A percentile compares a stretch with the other conserved stretches of the same genome.
Conservation (phyloP, 1,139 yeast genomes). For the Martiniozyma asiatica region DNA sequence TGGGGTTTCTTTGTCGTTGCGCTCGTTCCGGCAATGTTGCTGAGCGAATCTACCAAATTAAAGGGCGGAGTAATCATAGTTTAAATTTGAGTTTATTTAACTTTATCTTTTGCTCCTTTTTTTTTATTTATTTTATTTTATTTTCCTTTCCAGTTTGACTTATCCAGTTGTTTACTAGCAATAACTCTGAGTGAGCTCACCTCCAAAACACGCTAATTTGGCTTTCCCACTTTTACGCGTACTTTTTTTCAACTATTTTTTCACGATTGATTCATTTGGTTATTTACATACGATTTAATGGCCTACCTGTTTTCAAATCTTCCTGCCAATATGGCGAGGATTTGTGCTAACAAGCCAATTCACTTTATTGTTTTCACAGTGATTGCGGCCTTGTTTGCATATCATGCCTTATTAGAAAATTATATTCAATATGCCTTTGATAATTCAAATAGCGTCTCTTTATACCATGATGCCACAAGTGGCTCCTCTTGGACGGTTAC, state of each 20-base stretch:
- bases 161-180: no score
- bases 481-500: conserved; percentile 33
- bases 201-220: no score
- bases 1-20: conserved; percentile 1
- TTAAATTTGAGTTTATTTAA: background rate
- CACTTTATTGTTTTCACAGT: conserved; percentile 72
- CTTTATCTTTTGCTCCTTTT: background rate
- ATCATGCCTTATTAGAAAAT: conserved; percentile 71
- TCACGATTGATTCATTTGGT: no score
- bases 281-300: no score
- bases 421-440: conserved; percentile 31
- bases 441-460: conserved; percentile 21
- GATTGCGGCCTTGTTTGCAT: conserved; percentile 69
- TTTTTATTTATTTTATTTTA: no score
- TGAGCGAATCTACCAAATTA: background rate
- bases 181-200: no score
- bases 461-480: conserved; percentile 35
- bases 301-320: conserved; percentile 13
- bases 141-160: background rate
- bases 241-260: no score
- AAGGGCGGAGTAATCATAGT: background rate
- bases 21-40: conserved; percentile 1
- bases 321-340: conserved; percentile 41
- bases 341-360: conserved; percentile 77
- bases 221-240: no score